Base-by-base conservation (phyloP, 768 basidiomycete species). In the Tricholoma hemisulphureum region DNA sequence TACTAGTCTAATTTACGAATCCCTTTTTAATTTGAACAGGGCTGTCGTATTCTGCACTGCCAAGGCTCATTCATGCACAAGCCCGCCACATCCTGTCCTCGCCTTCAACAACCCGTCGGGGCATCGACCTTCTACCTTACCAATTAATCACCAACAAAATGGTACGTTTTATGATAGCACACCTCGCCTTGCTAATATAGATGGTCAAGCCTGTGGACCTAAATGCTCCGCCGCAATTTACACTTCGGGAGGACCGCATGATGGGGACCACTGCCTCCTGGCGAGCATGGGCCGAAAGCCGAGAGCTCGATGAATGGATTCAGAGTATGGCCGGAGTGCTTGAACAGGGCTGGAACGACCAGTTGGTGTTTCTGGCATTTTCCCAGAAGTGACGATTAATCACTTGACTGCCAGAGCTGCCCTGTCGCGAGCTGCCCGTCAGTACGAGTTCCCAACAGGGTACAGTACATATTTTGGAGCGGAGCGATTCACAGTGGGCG, bases 381-480 rank as follows among this genome's bases (percentile, higher is more conserved):
- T 28, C 43, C 18, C n/a, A 31, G 11, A 20, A 29, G 7, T 1
- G 10, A n/a, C n/a, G 28, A 28, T n/a, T 53, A 14, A n/a, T 32
- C 23, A 46, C 48, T 24, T 24, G 23, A 53, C 56, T 46, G 58
- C n/a, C 66, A 92, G 91, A 61, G 76, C 74, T 50, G 88, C 86
- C 43, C 75, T 79, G 11, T 72, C 79, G 54, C 82, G 84, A 37
- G 81, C 82, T 6, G 70, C 77, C 37, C 82, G 82, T 61, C 88
- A 83, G 61, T 98, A 96, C 75, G 97, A 99, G 75, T 98, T 99
- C 76, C 93, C 97, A 0, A 93, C 92, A 31, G 97, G 97, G 1
- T 98, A 86, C 75, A 93, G 87, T 67, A 79, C 84, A 9, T 86
- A 85, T 66, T 97, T 95, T 72, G 90, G 88, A 0, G 66, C 81